Conservation (phyloP, 441 rosid genomes). For the Croton laevigatus region DNA sequence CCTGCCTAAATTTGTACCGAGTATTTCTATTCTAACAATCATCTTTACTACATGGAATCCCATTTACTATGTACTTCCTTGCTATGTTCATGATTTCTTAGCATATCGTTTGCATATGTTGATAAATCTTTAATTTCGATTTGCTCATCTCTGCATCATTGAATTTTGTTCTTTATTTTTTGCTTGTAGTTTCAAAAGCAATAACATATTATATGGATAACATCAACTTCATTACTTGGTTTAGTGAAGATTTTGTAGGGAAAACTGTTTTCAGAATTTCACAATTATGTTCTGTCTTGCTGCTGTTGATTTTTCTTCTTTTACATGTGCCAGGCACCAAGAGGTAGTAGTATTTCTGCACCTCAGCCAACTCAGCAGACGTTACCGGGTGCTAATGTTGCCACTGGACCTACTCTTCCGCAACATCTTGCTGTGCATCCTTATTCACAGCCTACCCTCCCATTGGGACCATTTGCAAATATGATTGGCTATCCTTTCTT, state of each 20-base stretch:
- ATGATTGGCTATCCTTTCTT: conserved; percentile 85
- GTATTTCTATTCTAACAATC: not conserved
- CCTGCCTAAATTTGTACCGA: not conserved
- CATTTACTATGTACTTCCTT: not conserved
- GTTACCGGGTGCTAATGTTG: conserved; percentile 53
- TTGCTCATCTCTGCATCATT: not conserved
- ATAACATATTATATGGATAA: too few relatives aligned
- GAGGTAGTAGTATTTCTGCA: conserved; percentile 57
- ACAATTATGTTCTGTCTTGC: not conserved
- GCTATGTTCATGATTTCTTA: not conserved
- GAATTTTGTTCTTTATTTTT: not conserved
- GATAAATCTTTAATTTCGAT: not conserved
- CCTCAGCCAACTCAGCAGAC: conserved; percentile 65
- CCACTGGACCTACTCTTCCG: conserved; percentile 78
- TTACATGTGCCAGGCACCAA: conserved; percentile 49
- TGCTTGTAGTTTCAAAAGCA: too few relatives aligned
- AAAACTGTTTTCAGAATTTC: not conserved
- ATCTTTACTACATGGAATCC: not conserved
- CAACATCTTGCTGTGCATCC: conserved; percentile 94
- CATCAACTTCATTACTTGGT: too few relatives aligned
- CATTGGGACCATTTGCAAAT: conserved; percentile 79
- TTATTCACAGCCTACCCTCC: conserved; percentile 83
- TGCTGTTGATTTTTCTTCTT: conserved; percentile 3
- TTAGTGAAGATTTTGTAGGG: too few relatives aligned
- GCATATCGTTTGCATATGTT: not conserved